Base-by-base conservation (phyloP, 257 asterid genomes). In the Rubia yunnanensis region DNA sequence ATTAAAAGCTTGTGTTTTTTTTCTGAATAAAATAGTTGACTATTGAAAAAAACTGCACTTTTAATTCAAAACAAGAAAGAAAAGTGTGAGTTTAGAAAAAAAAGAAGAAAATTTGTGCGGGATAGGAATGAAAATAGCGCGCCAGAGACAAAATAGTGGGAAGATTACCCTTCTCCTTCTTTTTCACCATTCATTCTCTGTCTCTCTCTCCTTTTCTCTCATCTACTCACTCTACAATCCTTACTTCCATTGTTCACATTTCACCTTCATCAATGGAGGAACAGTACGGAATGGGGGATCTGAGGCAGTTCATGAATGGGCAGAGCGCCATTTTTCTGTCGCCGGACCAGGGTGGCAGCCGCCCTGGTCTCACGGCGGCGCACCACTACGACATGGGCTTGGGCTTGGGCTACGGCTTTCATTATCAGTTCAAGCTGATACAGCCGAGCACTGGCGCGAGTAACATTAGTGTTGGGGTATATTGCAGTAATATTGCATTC, bases 181-280 rank as follows among this genome's bases (percentile, higher is more conserved):
- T 10, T 18, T 27, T 31, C 13, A 55, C 31, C 1, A 36, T 30
- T 30, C 56, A 48, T 52, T 41, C 23, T 34, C 68, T n/a, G n/a
- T 38, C 61, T 27, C 20, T 32, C n/a, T 48, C 56, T 52, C 72
- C 73, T 68, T 70, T 15, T 30, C 2, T 67, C 30, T 49, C n/a
- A n/a, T n/a, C n/a, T n/a, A n/a, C n/a, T n/a, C n/a, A n/a, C n/a
- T 49, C 22, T 39, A 39, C 10, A 3, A 39, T 39, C 46, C 46
- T 39, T 39, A 39, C 46, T 8, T 1, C 46, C 24, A 49, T 24
- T 49, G 23, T 49, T 49, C 27, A n/a, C n/a, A n/a, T n/a, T n/a
- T n/a, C n/a, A n/a, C n/a, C n/a, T n/a, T n/a, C n/a, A n/a, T 2
- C 30, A 8, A 91, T 92, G 98, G 98, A 89, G 59, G 89, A 87